Evolutionary conservation across 2,329 filamentous ascomycete genomes (phyloP).

Genomic region (Xylariaceae sp.): DNA sequence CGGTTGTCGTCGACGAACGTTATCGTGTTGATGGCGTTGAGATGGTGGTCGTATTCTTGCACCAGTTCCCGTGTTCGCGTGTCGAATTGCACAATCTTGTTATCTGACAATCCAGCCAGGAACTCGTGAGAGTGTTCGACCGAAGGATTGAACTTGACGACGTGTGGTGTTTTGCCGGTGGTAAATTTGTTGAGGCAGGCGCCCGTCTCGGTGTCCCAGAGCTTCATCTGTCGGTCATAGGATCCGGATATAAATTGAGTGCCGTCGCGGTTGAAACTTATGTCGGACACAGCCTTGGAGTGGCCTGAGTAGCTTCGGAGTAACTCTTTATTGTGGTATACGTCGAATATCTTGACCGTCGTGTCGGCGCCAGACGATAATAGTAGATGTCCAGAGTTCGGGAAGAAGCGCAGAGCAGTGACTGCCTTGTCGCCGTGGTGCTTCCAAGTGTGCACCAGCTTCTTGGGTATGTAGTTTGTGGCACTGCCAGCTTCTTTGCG

Average conservation of each 20-base stretch:
- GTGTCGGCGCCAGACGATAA: constrained; percentile 86
- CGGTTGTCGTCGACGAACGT: constrained; percentile 93
- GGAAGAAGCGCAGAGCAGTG: constrained; percentile 87
- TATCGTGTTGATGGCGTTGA: constrained; percentile 97
- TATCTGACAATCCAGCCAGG: constrained; percentile 93
- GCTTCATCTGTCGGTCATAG: constrained; percentile 93
- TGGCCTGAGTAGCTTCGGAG: constrained; percentile 90
- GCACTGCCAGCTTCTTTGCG: constrained; percentile 72
- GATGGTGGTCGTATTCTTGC: constrained; percentile 97
- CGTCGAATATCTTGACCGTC: constrained; percentile 91
- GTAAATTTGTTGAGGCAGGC: constrained; percentile 83
- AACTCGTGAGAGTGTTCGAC: constrained; percentile 79
- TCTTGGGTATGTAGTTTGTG: constrained; percentile 94
- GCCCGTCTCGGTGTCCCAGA: constrained; percentile 97
- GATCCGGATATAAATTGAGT: constrained; percentile 85
- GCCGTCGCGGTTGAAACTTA: constrained; percentile 79
- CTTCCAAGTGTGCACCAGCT: constrained; percentile 86
- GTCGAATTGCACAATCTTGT: constrained; percentile 98
- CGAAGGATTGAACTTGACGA: constrained; percentile 87
- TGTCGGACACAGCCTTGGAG: constrained; percentile 82
- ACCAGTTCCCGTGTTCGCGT: constrained; percentile 74
- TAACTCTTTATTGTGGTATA: constrained; percentile 84
- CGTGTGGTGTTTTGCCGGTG: constrained; percentile 92
- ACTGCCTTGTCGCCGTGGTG: constrained; percentile 76
- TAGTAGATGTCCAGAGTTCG: constrained; percentile 78